These are phyloP conservation scores for Lachancea waltii DNA, from an alignment of 805 yeast genomes.

Conservation along the genomic window DNA sequence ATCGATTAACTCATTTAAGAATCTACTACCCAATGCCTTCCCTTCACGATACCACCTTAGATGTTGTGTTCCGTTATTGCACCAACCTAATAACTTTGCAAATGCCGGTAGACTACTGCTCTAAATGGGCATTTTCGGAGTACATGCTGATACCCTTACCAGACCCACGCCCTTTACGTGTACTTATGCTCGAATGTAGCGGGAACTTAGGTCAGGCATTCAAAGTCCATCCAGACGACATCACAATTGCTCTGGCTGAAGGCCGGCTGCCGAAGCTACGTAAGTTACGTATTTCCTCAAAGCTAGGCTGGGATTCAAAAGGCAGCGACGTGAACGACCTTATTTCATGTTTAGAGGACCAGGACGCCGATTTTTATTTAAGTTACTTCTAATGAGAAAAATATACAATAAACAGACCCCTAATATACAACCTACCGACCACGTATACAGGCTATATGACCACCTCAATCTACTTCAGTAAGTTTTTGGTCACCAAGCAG, in stretches of 20 bases:
- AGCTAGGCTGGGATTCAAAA: constrained; percentile 78
- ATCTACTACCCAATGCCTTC: constrained; percentile 89
- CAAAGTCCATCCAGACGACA: constrained; percentile 81
- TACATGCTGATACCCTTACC: constrained; percentile 35
- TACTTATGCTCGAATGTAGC: constrained; percentile 69
- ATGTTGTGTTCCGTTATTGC: constrained; percentile 66
- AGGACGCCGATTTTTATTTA: constrained; percentile 68
- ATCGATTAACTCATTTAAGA: constrained; percentile 51
- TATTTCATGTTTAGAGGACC: constrained; percentile 62
- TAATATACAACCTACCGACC: no score
- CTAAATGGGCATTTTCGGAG: constrained; percentile 44
- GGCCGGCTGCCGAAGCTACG: constrained; percentile 63
- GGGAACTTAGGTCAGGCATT: constrained; percentile 81
- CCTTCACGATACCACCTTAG: constrained; percentile 61
- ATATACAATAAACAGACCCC: neutral
- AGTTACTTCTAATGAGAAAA: constrained; percentile 27
- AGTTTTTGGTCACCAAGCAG: constrained; percentile 31
- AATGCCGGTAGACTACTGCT: constrained; percentile 72
- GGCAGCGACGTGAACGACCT: constrained; percentile 57
- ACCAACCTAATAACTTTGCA: constrained; percentile 61
- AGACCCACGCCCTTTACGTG: constrained; percentile 38
- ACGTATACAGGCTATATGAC: no score
- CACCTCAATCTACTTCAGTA: constrained; percentile 27
- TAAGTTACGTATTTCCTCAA: constrained; percentile 60
- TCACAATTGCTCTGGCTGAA: constrained; percentile 78